These are phyloP conservation scores for Chaetomium tenue DNA, from an alignment of 495 filamentous ascomycete species.

Conservation along the genomic window DNA sequence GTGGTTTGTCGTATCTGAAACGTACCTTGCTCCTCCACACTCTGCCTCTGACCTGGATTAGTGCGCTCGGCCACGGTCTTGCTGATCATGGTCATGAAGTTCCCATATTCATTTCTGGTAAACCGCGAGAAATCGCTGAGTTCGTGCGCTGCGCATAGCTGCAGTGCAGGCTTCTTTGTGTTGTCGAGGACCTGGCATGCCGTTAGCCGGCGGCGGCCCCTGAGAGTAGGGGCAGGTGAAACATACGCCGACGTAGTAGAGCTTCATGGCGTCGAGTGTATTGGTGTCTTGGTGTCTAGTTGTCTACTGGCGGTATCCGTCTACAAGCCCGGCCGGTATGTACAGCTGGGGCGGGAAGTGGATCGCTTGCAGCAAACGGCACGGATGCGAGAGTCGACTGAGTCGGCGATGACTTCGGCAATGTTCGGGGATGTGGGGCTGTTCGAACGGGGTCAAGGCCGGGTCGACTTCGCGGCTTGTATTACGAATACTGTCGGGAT, in stretches of 20 bases:
- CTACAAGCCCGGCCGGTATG: slow-evolving; percentile 5
- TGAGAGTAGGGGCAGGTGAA: not conserved
- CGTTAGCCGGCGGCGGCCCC: slow-evolving; percentile 18
- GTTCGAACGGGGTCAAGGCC: slow-evolving; percentile 3
- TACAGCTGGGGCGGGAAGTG: slow-evolving; percentile 6
- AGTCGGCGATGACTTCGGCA: slow-evolving; percentile 12
- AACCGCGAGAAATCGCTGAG: slow-evolving; percentile 79
- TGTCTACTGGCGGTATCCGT: not conserved
- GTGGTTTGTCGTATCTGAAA: not conserved
- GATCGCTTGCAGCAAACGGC: slow-evolving; percentile 3
- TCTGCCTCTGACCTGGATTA: slow-evolving; percentile 80
- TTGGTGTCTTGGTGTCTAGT: not conserved
- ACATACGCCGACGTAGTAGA: slow-evolving; percentile 85
- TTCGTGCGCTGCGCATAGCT: slow-evolving; percentile 78
- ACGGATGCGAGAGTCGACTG: slow-evolving; percentile 7
- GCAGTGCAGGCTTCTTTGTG: slow-evolving; percentile 64
- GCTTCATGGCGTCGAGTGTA: slow-evolving; percentile 68
- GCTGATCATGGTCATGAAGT: slow-evolving; percentile 69
- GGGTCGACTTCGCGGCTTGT: not conserved
- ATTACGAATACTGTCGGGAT: slow-evolving; percentile 6
- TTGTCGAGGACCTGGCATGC: slow-evolving; percentile 32
- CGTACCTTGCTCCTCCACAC: slow-evolving; percentile 82
- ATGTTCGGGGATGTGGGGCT: slow-evolving; percentile 21
- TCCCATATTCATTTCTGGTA: slow-evolving; percentile 64
- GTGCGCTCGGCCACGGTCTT: slow-evolving; percentile 78